phyloP scores from a whole-genome alignment of 2,329 filamentous ascomycete species.

The Akanthomyces lecanii region DNA sequence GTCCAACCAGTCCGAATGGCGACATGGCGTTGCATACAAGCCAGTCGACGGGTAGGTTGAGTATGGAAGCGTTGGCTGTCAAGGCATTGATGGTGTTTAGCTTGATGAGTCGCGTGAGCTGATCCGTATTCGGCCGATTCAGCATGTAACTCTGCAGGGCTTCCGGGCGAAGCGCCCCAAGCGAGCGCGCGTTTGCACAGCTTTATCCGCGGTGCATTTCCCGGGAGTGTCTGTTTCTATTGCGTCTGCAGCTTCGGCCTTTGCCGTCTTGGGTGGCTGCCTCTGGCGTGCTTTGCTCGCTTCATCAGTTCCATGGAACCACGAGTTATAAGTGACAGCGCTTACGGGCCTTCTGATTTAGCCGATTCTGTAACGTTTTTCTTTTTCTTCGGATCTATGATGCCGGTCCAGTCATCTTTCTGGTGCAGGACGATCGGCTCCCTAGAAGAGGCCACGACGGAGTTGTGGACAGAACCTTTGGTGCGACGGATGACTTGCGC shows the following conservation, averaged over 20 bases:
- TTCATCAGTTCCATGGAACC: no score
- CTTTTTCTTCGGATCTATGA: conserved; percentile 22
- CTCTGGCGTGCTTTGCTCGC: not conserved
- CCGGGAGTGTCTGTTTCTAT: not conserved
- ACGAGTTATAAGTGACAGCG: no score
- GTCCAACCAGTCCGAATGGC: not conserved
- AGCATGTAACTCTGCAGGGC: not conserved
- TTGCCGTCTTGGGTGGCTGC: not conserved
- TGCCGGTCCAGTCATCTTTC: conserved; percentile 31
- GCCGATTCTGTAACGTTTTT: not conserved
- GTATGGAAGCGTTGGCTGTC: not conserved
- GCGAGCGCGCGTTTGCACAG: not conserved
- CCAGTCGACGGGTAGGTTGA: not conserved
- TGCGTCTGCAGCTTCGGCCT: not conserved
- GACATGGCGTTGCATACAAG: not conserved
- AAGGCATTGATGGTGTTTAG: not conserved
- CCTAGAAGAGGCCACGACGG: not conserved
- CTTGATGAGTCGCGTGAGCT: not conserved
- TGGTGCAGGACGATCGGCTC: conserved; percentile 1
- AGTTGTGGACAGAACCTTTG: not conserved
- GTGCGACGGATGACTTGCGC: not conserved
- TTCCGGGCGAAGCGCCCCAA: not conserved
- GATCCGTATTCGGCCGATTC: not conserved
- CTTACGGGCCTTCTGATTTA: not conserved
- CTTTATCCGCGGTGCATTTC: not conserved